Evolutionary conservation across 2,329 filamentous ascomycete species (phyloP).

Genomic region (Claviceps africana): DNA sequence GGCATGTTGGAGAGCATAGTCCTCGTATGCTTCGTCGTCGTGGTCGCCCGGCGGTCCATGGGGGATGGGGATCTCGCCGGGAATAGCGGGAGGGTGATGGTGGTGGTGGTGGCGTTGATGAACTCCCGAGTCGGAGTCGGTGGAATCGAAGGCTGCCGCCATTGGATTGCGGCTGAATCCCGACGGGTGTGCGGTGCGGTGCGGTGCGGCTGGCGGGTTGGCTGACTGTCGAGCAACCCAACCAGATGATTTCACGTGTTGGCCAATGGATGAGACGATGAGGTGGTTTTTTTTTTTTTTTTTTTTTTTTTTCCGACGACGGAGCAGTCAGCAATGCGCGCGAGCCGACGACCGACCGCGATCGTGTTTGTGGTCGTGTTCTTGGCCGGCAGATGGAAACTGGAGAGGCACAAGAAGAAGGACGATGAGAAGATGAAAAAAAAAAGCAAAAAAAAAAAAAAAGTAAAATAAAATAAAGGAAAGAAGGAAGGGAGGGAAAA

Average conservation of each 20-base stretch:
- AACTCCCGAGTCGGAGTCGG: constrained; percentile 2
- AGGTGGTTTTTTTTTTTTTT: not conserved
- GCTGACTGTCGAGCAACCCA: not conserved
- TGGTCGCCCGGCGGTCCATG: constrained; percentile 33
- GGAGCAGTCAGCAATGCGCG: not conserved
- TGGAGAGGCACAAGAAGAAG: not conserved
- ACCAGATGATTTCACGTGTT: not conserved
- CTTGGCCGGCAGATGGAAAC: not conserved
- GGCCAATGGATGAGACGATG: not conserved
- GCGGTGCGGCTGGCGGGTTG: not conserved
- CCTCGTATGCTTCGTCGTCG: constrained; percentile 35
- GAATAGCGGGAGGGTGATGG: constrained; percentile 23
- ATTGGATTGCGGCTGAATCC: not conserved
- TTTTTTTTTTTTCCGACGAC: no score
- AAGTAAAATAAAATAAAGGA: no score
- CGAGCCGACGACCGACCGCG: not conserved
- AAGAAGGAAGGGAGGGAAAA: not conserved
- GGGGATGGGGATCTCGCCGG: constrained; percentile 41
- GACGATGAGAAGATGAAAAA: not conserved
- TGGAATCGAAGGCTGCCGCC: constrained; percentile 3
- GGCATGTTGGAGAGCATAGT: constrained; percentile 27
- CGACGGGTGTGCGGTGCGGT: not conserved
- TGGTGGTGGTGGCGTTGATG: constrained; percentile 2
- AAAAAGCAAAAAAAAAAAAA: no score
- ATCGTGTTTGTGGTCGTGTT: not conserved